Evolutionary conservation across 108 stramenopile genomes (phyloP), one percentile per base, ranked within the genome.

Genomic region (Nannochloropsis granulata): DNA sequence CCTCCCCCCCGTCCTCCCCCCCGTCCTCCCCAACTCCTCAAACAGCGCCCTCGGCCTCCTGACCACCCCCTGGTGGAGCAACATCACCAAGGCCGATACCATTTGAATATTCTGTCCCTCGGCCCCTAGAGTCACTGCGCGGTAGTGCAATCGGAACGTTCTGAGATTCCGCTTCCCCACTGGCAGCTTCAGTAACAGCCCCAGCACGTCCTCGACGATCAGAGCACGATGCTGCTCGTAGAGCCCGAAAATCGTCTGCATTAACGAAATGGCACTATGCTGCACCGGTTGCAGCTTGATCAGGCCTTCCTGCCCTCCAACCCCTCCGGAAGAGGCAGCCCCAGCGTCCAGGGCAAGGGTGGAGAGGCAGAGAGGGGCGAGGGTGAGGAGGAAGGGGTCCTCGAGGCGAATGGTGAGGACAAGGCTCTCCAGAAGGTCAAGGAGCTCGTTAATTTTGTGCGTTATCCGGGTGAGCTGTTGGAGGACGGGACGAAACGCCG

Each of bases 141-240:
- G 82, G 86, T 90, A 85, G 82, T 86, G 90, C 44, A 95, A 88
- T 23, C 90, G 85, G 89, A 89, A 96, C 26, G 94, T 93, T 44
- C 95, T 90, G 82, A 95, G 85, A 43, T 92, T 89, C 83, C 91
- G 87, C 90, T 94, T 95, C 13, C 91, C 92, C 2, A 93, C 90
- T 16, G 96, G 95, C 45, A 97, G 83, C 87, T 94, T 94, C 45
- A 94, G 90, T 91, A 96, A 89, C 84, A 95, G 43, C 0, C 95
- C 94, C 81, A 95, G 95, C 23, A 97, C 80, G 87, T 97, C 96
- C 90, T 96, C 95, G 46, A 96, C 44, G 79, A 97, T 94, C 56
- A 94, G 91, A 43, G 92, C 85, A 23, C 96, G 94, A 84, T 94
- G 93, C 13, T 87, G 82, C 42, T 92, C 91, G 91, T 82, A 83